These are phyloP conservation scores for Sarocladiaceae sp. DNA, from an alignment of 2,329 filamentous ascomycete genomes.

Conservation along the genomic window DNA sequence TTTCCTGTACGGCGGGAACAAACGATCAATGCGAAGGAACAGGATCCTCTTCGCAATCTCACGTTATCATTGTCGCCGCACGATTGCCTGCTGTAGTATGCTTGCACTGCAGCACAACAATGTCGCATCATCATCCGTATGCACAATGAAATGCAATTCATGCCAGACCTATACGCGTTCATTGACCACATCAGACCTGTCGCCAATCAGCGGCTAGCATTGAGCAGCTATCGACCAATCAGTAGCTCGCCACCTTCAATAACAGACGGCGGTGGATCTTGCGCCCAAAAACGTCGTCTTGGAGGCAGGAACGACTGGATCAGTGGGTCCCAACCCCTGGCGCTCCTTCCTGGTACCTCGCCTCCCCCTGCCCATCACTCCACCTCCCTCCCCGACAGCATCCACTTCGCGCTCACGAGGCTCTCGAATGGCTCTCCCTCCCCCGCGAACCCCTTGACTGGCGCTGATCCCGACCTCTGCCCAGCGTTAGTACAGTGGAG, in stretches of 20 bases:
- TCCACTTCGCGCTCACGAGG: background rate
- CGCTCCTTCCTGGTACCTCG: slow-evolving; percentile 3
- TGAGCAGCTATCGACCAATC: background rate
- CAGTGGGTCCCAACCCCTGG: background rate
- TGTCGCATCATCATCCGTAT: background rate
- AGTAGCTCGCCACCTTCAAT: background rate
- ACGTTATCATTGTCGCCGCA: background rate
- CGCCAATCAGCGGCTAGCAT: slow-evolving; percentile 2
- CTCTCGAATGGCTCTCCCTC: background rate
- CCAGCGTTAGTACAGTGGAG: slow-evolving; percentile 6
- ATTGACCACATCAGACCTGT: background rate
- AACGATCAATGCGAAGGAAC: no score
- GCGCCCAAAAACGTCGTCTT: background rate
- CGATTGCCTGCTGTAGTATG: background rate
- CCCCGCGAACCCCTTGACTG: slow-evolving; percentile 8
- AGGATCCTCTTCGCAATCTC: background rate
- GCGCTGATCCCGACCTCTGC: background rate
- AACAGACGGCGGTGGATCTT: background rate
- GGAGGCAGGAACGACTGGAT: slow-evolving; percentile 1
- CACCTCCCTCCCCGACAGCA: background rate
- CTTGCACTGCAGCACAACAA: background rate
- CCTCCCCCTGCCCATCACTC: slow-evolving; percentile 5
- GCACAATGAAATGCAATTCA: slow-evolving; percentile 5
- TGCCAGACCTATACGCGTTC: background rate
- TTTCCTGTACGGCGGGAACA: background rate